Evolutionary conservation across 164 flowering plant species (phyloP), one percentile per base, ranked within the genome.

Genomic region (Sextonia rubra): DNA sequence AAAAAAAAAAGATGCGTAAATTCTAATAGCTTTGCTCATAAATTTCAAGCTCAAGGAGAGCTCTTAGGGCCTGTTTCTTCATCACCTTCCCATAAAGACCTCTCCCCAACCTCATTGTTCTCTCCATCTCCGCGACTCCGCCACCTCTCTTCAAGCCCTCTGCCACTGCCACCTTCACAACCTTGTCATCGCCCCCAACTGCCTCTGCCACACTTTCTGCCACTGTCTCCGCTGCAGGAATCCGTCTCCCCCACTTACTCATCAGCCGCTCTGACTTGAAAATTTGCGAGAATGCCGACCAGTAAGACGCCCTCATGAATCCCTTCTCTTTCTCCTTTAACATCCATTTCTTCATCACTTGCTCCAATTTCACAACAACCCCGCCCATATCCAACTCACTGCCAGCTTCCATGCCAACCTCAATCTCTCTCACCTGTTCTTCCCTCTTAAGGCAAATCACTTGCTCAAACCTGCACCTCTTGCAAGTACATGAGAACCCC

Each of bases 381-480:
- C 64, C 72, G 1, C 90, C 93, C 55, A 68, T 74, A 47, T 91
- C 97, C 4, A 82, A 68, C 25, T 89, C 92, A 65, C 77, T 82
- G 29, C 85, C 91, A 20, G 84, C 44, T 5, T 75, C 85, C 30
- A 48, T 7, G 14, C 56, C 48, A n/a, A 79, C 75, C 76, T 88
- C 89, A 27, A 88, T 74, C 76, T 92, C 97, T 44, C 72, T 81
- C 64, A 90, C 72, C 62, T 83, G 92, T 60, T 80, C 82, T 48
- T 79, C 83, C 2, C 44, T 37, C 44, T 37, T 8, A 8, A 48
- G 66, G 0, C 56, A 69, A 24, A 86, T 18, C 12, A 44, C 79
- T 29, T 83, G 89, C 77, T 95, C 99, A 72, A 85, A 86, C 75
- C 77, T 82, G 83, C 99, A 95, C 75, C 98, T 87, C 82, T 76